Conservation (phyloP, 129 eudicot genomes). For the Centaurea solstitialis region DNA sequence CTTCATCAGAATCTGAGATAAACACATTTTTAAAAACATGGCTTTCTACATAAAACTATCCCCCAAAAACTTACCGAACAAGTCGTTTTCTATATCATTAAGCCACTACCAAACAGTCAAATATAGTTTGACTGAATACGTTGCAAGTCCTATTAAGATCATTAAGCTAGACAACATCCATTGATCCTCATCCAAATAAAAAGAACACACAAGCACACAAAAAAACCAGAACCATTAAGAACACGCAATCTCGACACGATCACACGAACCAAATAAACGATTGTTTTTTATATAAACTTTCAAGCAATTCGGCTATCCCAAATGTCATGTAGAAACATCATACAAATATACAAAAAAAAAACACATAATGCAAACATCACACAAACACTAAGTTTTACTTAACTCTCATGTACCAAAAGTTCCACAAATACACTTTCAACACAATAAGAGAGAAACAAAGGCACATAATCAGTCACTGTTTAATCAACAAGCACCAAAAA, state of each 20-base stretch:
- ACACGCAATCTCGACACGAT: neutral
- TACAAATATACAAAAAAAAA: slow-evolving; percentile 16
- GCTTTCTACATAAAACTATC: too few relatives aligned
- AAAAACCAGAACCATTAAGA: neutral
- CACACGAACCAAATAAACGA: neutral
- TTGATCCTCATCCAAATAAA: neutral
- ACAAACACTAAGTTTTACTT: slow-evolving; percentile 5
- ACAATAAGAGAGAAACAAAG: neutral
- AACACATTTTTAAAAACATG: too few relatives aligned
- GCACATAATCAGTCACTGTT: neutral
- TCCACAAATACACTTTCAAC: neutral
- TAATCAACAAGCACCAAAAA: neutral
- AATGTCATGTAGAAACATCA: slow-evolving; percentile 1
- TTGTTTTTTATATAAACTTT: neutral
- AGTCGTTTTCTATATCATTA: too few relatives aligned
- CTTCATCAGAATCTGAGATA: too few relatives aligned
- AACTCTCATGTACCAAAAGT: slow-evolving; percentile 16
- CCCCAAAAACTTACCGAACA: too few relatives aligned
- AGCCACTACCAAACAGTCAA: too few relatives aligned
- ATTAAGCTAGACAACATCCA: too few relatives aligned
- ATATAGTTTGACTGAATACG: too few relatives aligned
- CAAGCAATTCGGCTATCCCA: neutral
- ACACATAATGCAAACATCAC: slow-evolving; percentile 20
- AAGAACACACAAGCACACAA: neutral
- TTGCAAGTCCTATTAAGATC: too few relatives aligned